These are phyloP conservation scores for Neurospora tetraspora DNA, from an alignment of 495 filamentous ascomycete genomes.

Conservation along the genomic window DNA sequence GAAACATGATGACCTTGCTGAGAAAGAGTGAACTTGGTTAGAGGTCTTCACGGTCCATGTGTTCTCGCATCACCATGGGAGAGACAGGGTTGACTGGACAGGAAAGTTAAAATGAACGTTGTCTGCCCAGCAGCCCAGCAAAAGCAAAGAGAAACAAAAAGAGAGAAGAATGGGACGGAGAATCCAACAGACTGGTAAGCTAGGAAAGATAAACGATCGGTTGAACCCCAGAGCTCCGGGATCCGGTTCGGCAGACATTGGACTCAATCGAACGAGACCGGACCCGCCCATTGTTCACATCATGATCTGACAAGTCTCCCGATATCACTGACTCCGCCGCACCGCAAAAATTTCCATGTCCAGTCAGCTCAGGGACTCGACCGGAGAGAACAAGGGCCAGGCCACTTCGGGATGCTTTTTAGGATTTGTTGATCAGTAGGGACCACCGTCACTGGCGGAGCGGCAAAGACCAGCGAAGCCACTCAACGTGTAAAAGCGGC, in stretches of 20 bases:
- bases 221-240: not conserved
- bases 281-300: constrained; percentile 1
- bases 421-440: not conserved
- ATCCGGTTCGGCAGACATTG: not conserved
- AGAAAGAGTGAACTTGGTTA: not conserved
- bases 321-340: not conserved
- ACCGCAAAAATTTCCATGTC: not conserved
- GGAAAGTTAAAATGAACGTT: not conserved
- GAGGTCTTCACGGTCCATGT: not conserved
- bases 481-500: constrained; percentile 6
- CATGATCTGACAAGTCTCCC: not conserved
- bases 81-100: not conserved
- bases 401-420: not conserved
- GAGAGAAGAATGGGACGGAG: not conserved
- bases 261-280: not conserved
- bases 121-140: not conserved
- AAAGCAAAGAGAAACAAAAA: not conserved
- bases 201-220: not conserved
- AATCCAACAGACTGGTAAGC: not conserved
- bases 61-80: not conserved
- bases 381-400: not conserved
- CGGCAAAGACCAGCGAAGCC: constrained; percentile 6
- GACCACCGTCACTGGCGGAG: not conserved
- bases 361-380: not conserved
- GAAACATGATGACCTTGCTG: not conserved